Evolutionary conservation across 2,329 filamentous ascomycete species (phyloP).

Genomic region (Aspergillus persii): DNA sequence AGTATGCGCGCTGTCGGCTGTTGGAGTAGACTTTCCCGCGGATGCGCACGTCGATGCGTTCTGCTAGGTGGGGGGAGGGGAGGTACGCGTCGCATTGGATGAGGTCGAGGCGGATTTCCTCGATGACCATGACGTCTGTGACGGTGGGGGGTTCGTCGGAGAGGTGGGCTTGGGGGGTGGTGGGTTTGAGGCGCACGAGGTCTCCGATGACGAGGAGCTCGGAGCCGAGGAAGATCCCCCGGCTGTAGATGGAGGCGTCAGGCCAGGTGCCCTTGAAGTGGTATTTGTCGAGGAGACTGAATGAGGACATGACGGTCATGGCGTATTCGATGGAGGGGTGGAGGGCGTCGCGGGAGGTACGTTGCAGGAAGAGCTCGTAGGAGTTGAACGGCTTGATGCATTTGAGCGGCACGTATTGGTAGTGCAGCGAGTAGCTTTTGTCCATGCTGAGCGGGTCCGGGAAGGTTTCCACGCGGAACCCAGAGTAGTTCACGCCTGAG

Average conservation of each 20-base stretch:
- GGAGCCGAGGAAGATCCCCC: constrained; percentile 56
- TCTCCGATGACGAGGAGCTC: constrained; percentile 58
- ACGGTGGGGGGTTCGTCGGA: constrained; percentile 25
- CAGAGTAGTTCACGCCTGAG: constrained; percentile 49
- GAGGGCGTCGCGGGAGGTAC: constrained; percentile 40
- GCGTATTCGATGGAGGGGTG: constrained; percentile 57
- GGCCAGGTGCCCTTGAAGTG: constrained; percentile 57
- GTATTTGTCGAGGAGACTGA: constrained; percentile 53
- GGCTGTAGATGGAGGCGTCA: constrained; percentile 51
- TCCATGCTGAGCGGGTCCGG: constrained; percentile 50
- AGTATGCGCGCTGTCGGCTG: constrained; percentile 25
- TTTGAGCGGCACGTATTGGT: constrained; percentile 55
- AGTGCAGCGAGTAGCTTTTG: constrained; percentile 54
- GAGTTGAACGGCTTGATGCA: constrained; percentile 55
- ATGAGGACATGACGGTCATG: constrained; percentile 51
- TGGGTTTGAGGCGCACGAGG: constrained; percentile 50
- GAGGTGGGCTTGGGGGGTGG: constrained; percentile 11
- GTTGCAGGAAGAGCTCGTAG: constrained; percentile 51
- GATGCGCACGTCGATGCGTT: constrained; percentile 48
- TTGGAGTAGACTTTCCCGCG: constrained; percentile 50
- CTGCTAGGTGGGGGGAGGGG: constrained; percentile 46
- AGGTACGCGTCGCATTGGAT: constrained; percentile 48
- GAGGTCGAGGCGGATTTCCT: constrained; percentile 52
- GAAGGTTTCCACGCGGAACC: constrained; percentile 58
- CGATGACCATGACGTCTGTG: constrained; percentile 55